These are phyloP conservation scores for Crassisporium funariophilum DNA, from an alignment of 768 basidiomycete genomes.

Conservation along the genomic window DNA sequence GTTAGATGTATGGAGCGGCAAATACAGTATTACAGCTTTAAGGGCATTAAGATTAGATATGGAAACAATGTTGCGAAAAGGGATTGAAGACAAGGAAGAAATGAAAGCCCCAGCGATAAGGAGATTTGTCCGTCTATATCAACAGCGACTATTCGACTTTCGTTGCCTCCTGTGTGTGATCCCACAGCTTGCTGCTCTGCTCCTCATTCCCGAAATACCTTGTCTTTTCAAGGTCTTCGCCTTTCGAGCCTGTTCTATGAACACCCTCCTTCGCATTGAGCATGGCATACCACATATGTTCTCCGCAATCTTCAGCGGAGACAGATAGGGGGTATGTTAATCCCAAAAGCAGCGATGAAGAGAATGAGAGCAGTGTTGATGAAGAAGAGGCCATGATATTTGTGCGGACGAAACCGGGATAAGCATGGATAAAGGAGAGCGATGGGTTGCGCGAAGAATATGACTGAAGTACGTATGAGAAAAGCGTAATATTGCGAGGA, in stretches of 20 bases:
- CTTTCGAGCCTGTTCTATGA: constrained; percentile 32
- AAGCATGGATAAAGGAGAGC: constrained; percentile 38
- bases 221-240: constrained; percentile 39
- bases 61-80: too few relatives aligned
- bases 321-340: constrained; percentile 29
- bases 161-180: constrained; percentile 27
- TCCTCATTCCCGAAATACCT: constrained; percentile 38
- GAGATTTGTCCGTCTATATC: too few relatives aligned
- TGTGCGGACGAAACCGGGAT: constrained; percentile 43
- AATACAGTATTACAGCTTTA: too few relatives aligned
- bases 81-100: too few relatives aligned
- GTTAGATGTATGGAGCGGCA: too few relatives aligned
- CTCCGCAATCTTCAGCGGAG: constrained; percentile 30
- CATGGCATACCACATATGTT: constrained; percentile 41
- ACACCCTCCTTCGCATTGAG: constrained; percentile 30
- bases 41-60: too few relatives aligned
- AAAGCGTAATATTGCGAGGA: neutral
- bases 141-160: too few relatives aligned
- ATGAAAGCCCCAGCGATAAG: too few relatives aligned
- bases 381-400: constrained; percentile 26
- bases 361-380: constrained; percentile 22
- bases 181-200: constrained; percentile 39
- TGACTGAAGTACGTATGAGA: constrained; percentile 21
- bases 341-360: constrained; percentile 18
- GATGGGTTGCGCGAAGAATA: constrained; percentile 33